These are phyloP conservation scores for Cicer judaicum DNA, from an alignment of 306 rosid genomes.

Conservation along the genomic window DNA sequence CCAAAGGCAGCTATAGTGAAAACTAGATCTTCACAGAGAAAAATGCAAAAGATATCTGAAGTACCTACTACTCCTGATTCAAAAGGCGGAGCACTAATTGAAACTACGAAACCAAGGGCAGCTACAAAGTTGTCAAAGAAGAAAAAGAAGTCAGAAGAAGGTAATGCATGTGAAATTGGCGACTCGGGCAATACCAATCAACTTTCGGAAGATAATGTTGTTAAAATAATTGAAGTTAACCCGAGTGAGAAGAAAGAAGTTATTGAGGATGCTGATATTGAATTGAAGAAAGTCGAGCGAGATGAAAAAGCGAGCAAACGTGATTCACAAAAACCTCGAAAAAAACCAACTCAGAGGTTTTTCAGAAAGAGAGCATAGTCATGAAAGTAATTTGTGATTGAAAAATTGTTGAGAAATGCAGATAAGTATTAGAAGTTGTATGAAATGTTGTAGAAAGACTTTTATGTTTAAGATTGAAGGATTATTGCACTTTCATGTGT, in stretches of 20 bases:
- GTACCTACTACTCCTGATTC: constrained; percentile 1
- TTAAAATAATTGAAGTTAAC: not conserved
- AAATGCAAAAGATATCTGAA: constrained; percentile 38
- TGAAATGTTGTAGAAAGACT: not conserved
- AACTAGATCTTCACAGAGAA: constrained; percentile 31
- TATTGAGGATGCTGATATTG: constrained; percentile 22
- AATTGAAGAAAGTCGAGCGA: constrained; percentile 41
- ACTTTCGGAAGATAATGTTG: constrained; percentile 18
- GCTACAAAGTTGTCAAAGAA: constrained; percentile 24
- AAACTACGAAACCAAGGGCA: constrained; percentile 37
- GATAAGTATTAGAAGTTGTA: not conserved
- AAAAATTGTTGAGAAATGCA: not conserved
- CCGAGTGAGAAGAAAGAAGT: not conserved
- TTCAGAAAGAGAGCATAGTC: constrained; percentile 51
- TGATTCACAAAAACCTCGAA: constrained; percentile 28
- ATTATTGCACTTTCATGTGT: not conserved
- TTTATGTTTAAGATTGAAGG: not conserved
- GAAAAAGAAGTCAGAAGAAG: constrained; percentile 35
- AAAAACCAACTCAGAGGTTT: constrained; percentile 39
- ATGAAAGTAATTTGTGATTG: constrained; percentile 16
- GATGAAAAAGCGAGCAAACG: constrained; percentile 20
- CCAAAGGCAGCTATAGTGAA: not conserved
- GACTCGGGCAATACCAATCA: constrained; percentile 31
- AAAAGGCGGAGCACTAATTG: constrained; percentile 28
- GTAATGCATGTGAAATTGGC: constrained; percentile 21